Percentiles rank a stretch among this genome's conserved stretches.
Evolutionary conservation across 2,329 filamentous ascomycete species (phyloP).

Genomic region (Aspergillus novoparasiticus): DNA sequence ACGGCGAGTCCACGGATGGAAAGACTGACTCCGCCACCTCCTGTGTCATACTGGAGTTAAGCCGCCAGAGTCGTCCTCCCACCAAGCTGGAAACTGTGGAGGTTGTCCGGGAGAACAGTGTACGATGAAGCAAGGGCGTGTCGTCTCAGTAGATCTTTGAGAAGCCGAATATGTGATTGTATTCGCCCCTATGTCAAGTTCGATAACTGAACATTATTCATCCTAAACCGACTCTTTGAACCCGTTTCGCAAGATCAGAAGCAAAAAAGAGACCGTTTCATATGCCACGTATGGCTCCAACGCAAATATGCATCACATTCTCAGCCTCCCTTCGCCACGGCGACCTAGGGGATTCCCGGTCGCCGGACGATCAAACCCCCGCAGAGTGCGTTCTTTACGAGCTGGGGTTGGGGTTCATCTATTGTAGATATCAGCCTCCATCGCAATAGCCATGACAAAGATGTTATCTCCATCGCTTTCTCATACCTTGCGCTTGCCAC

Average conservation of each 20-base stretch:
- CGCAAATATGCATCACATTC: conserved; percentile 10
- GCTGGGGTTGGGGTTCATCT: conserved; percentile 89
- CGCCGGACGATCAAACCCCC: conserved; percentile 3
- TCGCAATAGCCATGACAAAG: not conserved
- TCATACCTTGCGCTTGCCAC: conserved; percentile 94
- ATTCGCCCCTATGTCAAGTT: conserved; percentile 12
- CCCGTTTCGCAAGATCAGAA: conserved; percentile 4
- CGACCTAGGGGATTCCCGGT: conserved; percentile 4
- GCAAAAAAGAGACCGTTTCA: conserved; percentile 7
- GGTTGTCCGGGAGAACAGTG: not conserved
- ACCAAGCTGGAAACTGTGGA: not conserved
- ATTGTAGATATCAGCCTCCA: conserved; percentile 7
- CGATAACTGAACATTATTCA: conserved; percentile 10
- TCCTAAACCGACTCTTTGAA: conserved; percentile 7
- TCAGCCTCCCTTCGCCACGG: conserved; percentile 6
- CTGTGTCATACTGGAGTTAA: not conserved
- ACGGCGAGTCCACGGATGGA: not conserved
- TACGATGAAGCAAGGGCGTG: not conserved
- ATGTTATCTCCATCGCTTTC: not conserved
- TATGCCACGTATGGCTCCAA: conserved; percentile 5
- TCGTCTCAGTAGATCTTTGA: conserved; percentile 1
- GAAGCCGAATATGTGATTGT: conserved; percentile 12
- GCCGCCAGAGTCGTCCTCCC: not conserved
- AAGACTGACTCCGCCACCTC: not conserved
- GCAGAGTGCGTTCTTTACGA: conserved; percentile 52